Percentiles rank a stretch among this genome's conserved stretches.
These are phyloP conservation scores for Irpex sp. DNA, from an alignment of 1,284 basidiomycete species.

Conservation along the genomic window DNA sequence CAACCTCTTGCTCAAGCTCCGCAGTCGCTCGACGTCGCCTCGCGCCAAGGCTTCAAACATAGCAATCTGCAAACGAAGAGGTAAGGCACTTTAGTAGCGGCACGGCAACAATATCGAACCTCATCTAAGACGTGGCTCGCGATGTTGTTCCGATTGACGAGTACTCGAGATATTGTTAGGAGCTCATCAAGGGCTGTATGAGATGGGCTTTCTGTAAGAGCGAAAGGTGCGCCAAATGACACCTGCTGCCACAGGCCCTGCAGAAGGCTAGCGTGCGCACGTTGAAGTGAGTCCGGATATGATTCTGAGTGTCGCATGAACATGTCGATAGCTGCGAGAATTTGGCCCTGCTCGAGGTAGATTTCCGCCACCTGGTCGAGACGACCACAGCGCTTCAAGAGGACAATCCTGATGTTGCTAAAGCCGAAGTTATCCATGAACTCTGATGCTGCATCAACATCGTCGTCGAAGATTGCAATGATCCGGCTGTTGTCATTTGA, in stretches of 20 bases:
- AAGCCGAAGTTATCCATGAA: slow-evolving; percentile 57
- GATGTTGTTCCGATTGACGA: not conserved
- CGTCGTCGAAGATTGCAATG: slow-evolving; percentile 41
- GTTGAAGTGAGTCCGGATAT: not conserved
- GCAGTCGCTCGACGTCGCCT: not conserved
- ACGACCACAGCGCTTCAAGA: slow-evolving; percentile 45
- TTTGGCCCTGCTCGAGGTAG: slow-evolving; percentile 47
- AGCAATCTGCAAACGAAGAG: no score
- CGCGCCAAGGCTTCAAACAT: not conserved
- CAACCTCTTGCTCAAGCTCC: slow-evolving; percentile 21
- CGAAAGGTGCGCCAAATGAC: slow-evolving; percentile 22
- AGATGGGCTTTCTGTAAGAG: slow-evolving; percentile 4
- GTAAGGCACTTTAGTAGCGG: no score
- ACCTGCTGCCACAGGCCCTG: slow-evolving; percentile 25
- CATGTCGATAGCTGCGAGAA: slow-evolving; percentile 42
- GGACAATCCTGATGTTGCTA: slow-evolving; percentile 42
- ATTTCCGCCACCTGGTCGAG: slow-evolving; percentile 53
- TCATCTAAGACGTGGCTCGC: no score
- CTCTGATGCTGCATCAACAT: slow-evolving; percentile 47
- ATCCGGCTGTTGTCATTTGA: slow-evolving; percentile 36
- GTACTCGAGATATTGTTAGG: not conserved
- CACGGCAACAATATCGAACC: no score
- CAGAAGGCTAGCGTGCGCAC: slow-evolving; percentile 22
- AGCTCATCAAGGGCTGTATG: not conserved
- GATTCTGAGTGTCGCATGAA: slow-evolving; percentile 32